Conservation (phyloP, 1,284 basidiomycete genomes). For the Fomitopsis palustris region DNA sequence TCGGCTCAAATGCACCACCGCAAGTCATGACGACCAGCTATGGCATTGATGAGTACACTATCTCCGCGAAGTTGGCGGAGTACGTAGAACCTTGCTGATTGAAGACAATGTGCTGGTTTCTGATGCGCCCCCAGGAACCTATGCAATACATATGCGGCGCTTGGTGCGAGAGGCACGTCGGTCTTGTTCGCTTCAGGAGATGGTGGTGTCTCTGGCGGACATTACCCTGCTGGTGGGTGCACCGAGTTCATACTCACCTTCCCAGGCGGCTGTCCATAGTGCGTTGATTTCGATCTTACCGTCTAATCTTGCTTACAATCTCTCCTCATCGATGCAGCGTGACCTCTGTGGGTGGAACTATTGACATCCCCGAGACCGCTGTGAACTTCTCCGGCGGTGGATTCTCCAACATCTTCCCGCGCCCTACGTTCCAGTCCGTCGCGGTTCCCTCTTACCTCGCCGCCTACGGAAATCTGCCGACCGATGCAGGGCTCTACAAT, state of each 20-base stretch:
- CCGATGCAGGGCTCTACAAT: slow-evolving; percentile 53
- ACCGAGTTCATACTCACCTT: slow-evolving; percentile 60
- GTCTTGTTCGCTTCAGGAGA: slow-evolving; percentile 67
- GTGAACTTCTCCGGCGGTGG: slow-evolving; percentile 38
- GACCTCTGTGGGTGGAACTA: slow-evolving; percentile 54
- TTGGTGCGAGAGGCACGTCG: slow-evolving; percentile 56
- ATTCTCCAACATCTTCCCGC: slow-evolving; percentile 31
- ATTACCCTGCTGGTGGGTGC: slow-evolving; percentile 40
- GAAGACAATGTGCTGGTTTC: background rate
- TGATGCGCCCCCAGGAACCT: slow-evolving; percentile 9
- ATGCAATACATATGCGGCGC: slow-evolving; percentile 31
- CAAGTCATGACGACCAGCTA: slow-evolving; percentile 39
- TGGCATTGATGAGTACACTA: slow-evolving; percentile 50
- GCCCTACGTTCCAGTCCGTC: background rate
- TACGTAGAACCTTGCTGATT: slow-evolving; percentile 41
- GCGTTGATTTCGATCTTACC: slow-evolving; percentile 41
- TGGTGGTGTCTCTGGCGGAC: slow-evolving; percentile 53
- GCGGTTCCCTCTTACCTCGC: background rate
- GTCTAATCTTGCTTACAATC: too few relatives aligned
- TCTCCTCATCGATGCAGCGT: slow-evolving; percentile 32
- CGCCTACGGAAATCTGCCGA: slow-evolving; percentile 11
- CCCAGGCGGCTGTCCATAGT: slow-evolving; percentile 58
- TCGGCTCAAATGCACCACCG: slow-evolving; percentile 26
- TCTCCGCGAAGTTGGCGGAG: slow-evolving; percentile 48
- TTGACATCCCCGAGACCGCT: slow-evolving; percentile 43